Percentiles rank a stretch among this genome's conserved stretches.
phyloP scores from a whole-genome alignment of 1,284 basidiomycete genomes.

The Cryptococcus sp. region DNA sequence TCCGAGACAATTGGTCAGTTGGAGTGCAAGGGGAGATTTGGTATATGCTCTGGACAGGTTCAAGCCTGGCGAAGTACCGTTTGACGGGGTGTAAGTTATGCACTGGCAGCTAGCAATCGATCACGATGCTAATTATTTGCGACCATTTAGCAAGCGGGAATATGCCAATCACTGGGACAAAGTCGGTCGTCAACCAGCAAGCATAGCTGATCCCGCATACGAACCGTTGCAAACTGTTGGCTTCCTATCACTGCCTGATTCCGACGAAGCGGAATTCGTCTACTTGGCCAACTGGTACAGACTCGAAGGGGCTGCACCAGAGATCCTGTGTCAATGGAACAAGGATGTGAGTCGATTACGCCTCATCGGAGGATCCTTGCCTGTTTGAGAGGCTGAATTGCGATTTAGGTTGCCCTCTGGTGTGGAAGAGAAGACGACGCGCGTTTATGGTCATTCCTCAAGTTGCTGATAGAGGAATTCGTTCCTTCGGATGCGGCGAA shows the following conservation, averaged over 20 bases:
- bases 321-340: slow-evolving; percentile 56
- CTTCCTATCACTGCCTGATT: slow-evolving; percentile 30
- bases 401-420: slow-evolving; percentile 62
- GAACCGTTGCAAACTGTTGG: slow-evolving; percentile 44
- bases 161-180: slow-evolving; percentile 52
- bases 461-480: slow-evolving; percentile 59
- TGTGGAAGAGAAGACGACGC: slow-evolving; percentile 65
- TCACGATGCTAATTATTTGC: not conserved
- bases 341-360: slow-evolving; percentile 31
- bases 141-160: slow-evolving; percentile 58
- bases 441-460: slow-evolving; percentile 69
- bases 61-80: slow-evolving; percentile 70
- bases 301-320: slow-evolving; percentile 62
- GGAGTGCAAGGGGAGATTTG: slow-evolving; percentile 70
- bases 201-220: slow-evolving; percentile 48
- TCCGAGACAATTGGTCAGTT: slow-evolving; percentile 66
- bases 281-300: slow-evolving; percentile 69
- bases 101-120: no score
- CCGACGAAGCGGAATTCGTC: slow-evolving; percentile 61
- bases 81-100: slow-evolving; percentile 73
- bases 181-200: slow-evolving; percentile 45
- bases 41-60: slow-evolving; percentile 68
- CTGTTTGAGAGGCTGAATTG: slow-evolving; percentile 8
- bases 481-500: slow-evolving; percentile 18
- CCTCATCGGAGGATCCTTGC: not conserved